Evolutionary conservation across 2,329 filamentous ascomycete species (phyloP).

Genomic region (Pseudophaeomoniella oleicola): DNA sequence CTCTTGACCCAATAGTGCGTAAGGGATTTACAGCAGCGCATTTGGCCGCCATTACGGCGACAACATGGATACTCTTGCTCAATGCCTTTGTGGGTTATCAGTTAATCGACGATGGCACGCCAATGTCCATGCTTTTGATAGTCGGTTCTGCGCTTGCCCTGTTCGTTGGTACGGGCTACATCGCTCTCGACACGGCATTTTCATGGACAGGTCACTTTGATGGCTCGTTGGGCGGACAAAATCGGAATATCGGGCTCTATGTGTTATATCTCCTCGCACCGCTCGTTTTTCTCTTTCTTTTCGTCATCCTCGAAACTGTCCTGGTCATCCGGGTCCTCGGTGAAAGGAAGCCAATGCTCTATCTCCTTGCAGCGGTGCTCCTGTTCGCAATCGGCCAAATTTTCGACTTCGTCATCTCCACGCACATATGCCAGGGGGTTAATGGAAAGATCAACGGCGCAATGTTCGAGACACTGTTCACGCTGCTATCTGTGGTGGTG

Average conservation of each 20-base stretch:
- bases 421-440: constrained; percentile 75
- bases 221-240: constrained; percentile 40
- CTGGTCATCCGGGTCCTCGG: constrained; percentile 77
- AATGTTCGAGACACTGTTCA: constrained; percentile 88
- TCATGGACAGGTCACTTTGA: constrained; percentile 70
- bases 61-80: constrained; percentile 78
- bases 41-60: constrained; percentile 75
- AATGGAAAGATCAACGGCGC: constrained; percentile 80
- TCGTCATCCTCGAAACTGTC: constrained; percentile 68
- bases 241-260: constrained; percentile 74
- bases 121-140: constrained; percentile 65
- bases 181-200: constrained; percentile 85
- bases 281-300: constrained; percentile 75
- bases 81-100: constrained; percentile 91
- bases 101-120: constrained; percentile 82
- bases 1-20: constrained; percentile 54
- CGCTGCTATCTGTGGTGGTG: constrained; percentile 63
- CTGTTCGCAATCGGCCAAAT: constrained; percentile 87
- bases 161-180: constrained; percentile 86
- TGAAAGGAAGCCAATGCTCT: constrained; percentile 84
- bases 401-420: constrained; percentile 90
- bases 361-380: constrained; percentile 57
- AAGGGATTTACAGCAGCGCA: constrained; percentile 79
- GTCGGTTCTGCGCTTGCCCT: constrained; percentile 53
- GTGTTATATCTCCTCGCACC: constrained; percentile 86